Evolutionary conservation across 441 rosid species (phyloP).

Genomic region (Geranium incanum): DNA sequence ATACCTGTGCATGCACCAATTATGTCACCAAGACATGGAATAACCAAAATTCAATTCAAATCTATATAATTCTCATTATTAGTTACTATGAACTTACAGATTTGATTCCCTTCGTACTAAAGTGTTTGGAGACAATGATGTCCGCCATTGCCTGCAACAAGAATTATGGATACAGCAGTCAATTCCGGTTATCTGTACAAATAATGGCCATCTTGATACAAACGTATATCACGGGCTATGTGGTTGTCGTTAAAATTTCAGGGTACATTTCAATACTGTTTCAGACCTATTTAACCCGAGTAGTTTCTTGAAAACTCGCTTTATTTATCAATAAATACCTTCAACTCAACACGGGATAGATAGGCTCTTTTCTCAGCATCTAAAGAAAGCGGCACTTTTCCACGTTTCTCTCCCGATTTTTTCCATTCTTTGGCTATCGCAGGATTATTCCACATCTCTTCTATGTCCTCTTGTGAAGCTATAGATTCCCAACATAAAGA

Average conservation of each 20-base stretch:
- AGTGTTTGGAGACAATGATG: slow-evolving; percentile 66
- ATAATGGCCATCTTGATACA: neutral
- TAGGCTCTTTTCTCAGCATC: slow-evolving; percentile 54
- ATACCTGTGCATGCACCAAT: slow-evolving; percentile 45
- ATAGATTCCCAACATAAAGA: slow-evolving; percentile 55
- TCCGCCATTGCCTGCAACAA: slow-evolving; percentile 68
- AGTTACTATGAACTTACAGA: slow-evolving; percentile 45
- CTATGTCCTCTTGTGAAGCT: slow-evolving; percentile 80
- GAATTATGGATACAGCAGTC: neutral
- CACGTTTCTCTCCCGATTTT: slow-evolving; percentile 56
- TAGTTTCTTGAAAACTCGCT: no score
- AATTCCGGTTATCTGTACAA: neutral
- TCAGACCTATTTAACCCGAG: no score
- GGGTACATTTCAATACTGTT: no score
- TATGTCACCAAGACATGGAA: neutral
- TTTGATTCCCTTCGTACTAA: slow-evolving; percentile 56
- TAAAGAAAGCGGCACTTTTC: slow-evolving; percentile 69
- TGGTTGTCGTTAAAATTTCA: no score
- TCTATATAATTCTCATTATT: neutral
- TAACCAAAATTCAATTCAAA: neutral
- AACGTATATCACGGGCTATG: no score
- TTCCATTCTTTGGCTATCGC: slow-evolving; percentile 72
- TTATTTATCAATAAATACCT: slow-evolving; percentile 35
- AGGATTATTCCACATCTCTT: slow-evolving; percentile 65
- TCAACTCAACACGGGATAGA: slow-evolving; percentile 67